Evolutionary conservation across 805 yeast genomes (phyloP).

Genomic region (Lipomyces sp.): DNA sequence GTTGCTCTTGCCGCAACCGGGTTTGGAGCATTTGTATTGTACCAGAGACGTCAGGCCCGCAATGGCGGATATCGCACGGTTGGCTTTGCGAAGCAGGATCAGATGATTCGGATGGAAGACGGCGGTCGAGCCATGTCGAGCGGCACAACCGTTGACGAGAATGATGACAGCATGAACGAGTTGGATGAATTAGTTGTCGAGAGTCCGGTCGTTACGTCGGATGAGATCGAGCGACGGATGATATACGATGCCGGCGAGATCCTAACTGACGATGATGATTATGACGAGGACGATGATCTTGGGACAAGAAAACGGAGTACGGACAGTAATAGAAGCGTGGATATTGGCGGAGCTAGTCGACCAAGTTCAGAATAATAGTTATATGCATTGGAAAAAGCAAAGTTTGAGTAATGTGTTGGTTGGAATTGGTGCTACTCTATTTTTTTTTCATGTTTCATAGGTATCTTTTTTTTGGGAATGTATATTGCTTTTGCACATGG

Average conservation of each 20-base stretch:
- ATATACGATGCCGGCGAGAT: conserved; percentile 24
- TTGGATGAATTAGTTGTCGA: conserved; percentile 36
- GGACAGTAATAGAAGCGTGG: background rate
- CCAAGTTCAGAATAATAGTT: background rate
- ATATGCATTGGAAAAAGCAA: too few species aligned
- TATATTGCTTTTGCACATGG: background rate
- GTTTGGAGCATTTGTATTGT: conserved; percentile 29
- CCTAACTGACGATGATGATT: conserved; percentile 7
- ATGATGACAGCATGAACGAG: conserved; percentile 19
- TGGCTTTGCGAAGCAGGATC: conserved; percentile 35
- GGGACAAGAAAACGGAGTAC: background rate
- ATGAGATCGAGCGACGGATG: conserved; percentile 32
- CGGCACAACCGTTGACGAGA: conserved; percentile 5
- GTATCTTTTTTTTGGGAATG: background rate
- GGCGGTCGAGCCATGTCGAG: conserved; percentile 16
- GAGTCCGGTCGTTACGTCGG: conserved; percentile 33
- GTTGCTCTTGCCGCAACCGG: conserved; percentile 41
- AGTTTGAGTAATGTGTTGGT: background rate
- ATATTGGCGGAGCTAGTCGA: background rate
- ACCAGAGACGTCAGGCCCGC: conserved; percentile 26
- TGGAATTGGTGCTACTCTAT: background rate
- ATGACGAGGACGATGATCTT: conserved; percentile 5
- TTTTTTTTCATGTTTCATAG: background rate
- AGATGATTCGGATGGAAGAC: conserved; percentile 33
- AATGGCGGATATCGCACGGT: conserved; percentile 33